Conservation (phyloP, 2,329 filamentous ascomycete genomes). For the Parastagonospora nodorum region DNA sequence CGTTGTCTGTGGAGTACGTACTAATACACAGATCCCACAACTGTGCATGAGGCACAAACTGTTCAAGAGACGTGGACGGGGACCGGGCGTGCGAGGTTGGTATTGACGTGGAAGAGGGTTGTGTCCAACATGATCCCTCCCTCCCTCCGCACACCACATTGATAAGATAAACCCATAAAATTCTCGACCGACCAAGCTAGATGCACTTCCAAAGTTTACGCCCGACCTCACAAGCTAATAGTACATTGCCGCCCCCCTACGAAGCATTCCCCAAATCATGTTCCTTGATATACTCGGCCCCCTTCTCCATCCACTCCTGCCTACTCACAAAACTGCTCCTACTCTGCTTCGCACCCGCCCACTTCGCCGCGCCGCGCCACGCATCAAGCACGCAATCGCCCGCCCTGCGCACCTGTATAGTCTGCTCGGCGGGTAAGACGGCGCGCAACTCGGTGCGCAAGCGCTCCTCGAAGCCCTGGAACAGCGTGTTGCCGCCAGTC, state of each 20-base stretch:
- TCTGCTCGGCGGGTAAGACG: constrained; percentile 72
- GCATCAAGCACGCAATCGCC: constrained; percentile 81
- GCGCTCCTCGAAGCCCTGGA: constrained; percentile 86
- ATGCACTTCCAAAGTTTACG: not conserved
- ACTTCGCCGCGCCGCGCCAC: constrained; percentile 89
- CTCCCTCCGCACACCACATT: too few species aligned
- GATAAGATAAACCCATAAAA: too few species aligned
- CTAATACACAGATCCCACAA: too few species aligned
- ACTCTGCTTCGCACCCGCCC: constrained; percentile 69
- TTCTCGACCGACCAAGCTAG: too few species aligned
- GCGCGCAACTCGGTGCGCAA: constrained; percentile 70
- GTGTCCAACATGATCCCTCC: too few species aligned
- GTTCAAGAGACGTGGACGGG: too few species aligned
- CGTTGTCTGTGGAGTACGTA: too few species aligned
- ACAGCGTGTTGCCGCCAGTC: constrained; percentile 90
- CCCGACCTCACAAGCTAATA: not conserved
- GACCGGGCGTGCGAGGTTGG: too few species aligned
- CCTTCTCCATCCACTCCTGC: constrained; percentile 90
- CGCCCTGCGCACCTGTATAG: constrained; percentile 74
- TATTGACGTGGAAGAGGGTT: too few species aligned
- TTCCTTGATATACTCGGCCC: constrained; percentile 89
- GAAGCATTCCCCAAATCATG: constrained; percentile 51
- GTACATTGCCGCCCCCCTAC: not conserved
- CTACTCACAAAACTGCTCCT: constrained; percentile 71
- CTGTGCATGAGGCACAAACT: too few species aligned